A percentile compares a stretch with the other conserved stretches of the same genome.
Conservation (phyloP, 345 rosid genomes). For the Eucalyptus grandis region DNA sequence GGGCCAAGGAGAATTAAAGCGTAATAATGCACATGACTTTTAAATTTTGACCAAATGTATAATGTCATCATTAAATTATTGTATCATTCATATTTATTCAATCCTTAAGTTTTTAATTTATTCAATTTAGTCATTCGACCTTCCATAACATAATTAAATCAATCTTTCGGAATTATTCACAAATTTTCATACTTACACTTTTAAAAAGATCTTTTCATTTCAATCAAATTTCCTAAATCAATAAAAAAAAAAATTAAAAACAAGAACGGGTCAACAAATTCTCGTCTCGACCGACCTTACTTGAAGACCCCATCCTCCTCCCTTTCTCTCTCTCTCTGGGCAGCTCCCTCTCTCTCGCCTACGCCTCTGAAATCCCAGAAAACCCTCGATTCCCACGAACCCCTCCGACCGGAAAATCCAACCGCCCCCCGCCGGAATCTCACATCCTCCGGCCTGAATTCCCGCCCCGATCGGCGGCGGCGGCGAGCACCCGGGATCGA, state of each 20-base stretch:
- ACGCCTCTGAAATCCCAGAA: not conserved
- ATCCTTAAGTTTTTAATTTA: accelerated
- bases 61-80: too few relatives aligned
- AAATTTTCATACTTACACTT: not conserved
- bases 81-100: accelerated
- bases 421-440: not conserved
- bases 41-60: too few relatives aligned
- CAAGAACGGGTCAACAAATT: not conserved
- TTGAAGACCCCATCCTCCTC: not conserved
- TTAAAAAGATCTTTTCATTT: not conserved
- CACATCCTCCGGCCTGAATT: not conserved
- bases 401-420: not conserved
- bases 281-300: not conserved
- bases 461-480: not conserved
- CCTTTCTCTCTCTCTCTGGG: not conserved
- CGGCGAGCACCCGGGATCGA: not conserved
- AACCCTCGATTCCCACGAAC: not conserved
- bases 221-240: not conserved
- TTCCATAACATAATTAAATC: too few relatives aligned
- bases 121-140: not conserved
- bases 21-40: too few relatives aligned
- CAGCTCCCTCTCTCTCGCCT: not conserved
- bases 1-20: too few relatives aligned
- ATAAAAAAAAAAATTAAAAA: not conserved
- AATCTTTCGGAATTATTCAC: not conserved